Conservation (phyloP, 2,329 filamentous ascomycete genomes). For the Pseudocercospora vitis region DNA sequence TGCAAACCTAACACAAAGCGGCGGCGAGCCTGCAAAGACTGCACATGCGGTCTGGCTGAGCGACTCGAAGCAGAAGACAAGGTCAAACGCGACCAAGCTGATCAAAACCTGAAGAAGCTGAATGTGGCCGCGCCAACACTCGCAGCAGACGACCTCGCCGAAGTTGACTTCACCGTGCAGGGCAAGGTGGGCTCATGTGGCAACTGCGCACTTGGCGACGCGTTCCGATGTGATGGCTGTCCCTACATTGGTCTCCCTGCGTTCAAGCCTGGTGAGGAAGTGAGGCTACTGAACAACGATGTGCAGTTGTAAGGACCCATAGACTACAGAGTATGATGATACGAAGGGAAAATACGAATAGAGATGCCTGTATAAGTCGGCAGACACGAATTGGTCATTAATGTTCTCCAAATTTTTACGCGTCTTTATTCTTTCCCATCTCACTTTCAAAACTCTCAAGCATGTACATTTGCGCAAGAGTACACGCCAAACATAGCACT, state of each 20-base stretch:
- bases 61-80: slow-evolving; percentile 82
- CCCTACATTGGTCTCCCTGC: slow-evolving; percentile 90
- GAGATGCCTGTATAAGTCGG: not conserved
- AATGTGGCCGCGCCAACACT: slow-evolving; percentile 44
- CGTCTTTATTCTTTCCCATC: no score
- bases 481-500: no score
- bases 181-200: slow-evolving; percentile 94
- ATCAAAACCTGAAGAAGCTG: slow-evolving; percentile 58
- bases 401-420: no score
- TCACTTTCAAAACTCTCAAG: no score
- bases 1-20: slow-evolving; percentile 89
- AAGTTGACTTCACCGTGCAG: slow-evolving; percentile 96
- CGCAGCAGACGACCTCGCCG: slow-evolving; percentile 73
- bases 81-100: slow-evolving; percentile 63
- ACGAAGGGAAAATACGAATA: slow-evolving; percentile 1
- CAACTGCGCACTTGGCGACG: slow-evolving; percentile 90
- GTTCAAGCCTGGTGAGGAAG: slow-evolving; percentile 96
- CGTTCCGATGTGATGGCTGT: slow-evolving; percentile 64
- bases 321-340: not conserved
- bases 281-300: slow-evolving; percentile 80
- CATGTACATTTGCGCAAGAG: no score
- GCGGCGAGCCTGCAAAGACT: slow-evolving; percentile 94
- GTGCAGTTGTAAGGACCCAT: slow-evolving; percentile 68
- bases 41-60: slow-evolving; percentile 88
- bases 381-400: no score